phyloP scores from a whole-genome alignment of 805 yeast genomes.

The Gaillardinia entomophila region DNA sequence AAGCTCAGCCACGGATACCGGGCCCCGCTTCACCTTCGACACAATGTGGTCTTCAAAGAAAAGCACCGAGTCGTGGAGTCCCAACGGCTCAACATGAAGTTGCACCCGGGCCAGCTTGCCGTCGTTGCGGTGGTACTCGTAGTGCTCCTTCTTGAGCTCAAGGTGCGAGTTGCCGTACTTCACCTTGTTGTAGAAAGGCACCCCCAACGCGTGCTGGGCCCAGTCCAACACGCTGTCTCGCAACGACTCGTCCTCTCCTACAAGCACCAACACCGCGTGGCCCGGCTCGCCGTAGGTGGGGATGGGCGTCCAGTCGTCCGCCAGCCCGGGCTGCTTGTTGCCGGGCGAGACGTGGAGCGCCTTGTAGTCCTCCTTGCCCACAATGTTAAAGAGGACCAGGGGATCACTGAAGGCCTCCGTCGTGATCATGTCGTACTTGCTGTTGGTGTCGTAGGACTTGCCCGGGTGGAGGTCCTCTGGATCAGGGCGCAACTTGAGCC shows the following conservation, averaged over 20 bases:
- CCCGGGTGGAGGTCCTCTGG: constrained; percentile 19
- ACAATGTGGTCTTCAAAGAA: constrained; percentile 16
- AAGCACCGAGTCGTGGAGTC: constrained; percentile 26
- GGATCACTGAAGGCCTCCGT: neutral
- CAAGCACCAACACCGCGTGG: constrained; percentile 22
- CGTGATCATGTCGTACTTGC: constrained; percentile 6
- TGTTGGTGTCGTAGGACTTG: constrained; percentile 28
- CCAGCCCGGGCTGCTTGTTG: constrained; percentile 12
- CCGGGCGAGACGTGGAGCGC: constrained; percentile 20
- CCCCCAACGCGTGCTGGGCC: constrained; percentile 25
- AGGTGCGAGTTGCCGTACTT: constrained; percentile 22
- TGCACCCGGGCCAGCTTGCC: neutral
- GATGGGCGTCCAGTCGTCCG: constrained; percentile 27
- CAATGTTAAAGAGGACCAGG: neutral
- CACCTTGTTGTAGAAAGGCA: constrained; percentile 14
- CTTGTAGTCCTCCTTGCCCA: constrained; percentile 9
- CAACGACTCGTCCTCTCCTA: constrained; percentile 38
- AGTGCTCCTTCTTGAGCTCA: constrained; percentile 3
- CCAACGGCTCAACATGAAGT: constrained; percentile 29
- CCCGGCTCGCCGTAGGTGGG: constrained; percentile 22
- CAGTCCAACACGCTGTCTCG: constrained; percentile 35
- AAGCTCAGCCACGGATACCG: constrained; percentile 4
- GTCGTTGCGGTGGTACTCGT: neutral
- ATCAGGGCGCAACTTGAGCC: constrained; percentile 28
- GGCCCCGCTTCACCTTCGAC: neutral